Base-by-base conservation (phyloP, 1,284 basidiomycete genomes). In the Trichosporon coremiiforme region DNA sequence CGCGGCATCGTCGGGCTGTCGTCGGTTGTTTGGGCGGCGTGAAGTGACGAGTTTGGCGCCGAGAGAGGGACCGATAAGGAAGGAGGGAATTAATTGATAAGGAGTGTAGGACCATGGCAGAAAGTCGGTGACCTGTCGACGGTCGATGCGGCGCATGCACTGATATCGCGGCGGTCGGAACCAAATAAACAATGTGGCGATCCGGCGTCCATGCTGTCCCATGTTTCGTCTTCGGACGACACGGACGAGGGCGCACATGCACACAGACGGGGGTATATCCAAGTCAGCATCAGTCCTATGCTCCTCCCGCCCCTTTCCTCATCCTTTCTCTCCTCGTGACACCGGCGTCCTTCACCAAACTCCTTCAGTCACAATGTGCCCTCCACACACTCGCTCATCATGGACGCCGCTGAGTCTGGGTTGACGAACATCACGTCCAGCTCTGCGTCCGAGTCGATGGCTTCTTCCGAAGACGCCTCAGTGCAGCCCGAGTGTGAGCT, bases 181-280 rank as follows among this genome's bases (percentile, higher is more conserved):
- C 50, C 50, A 53, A 53, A 53, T 53, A 53, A 53, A 53, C 50
- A 7, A 53, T 22, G 50, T 53, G 50, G 50, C 50, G 50, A 53
- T 53, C 25, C 25, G 25, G 25, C 25, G 25, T 25, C 25, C 25
- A 25, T 25, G 25, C 25, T 25, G 25, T 25, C 25, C 25, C 25
- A 25, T 25, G 25, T 25, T 25, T 25, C 25, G 25, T 25, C 25
- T 25, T 25, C 25, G 25, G 25, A 25, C 25, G 25, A 25, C 25
- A 25, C 25, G 25, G 25, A 25, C 25, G 25, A 25, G 25, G 25
- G 25, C 25, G 25, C 25, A 53, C 50, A 53, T 10, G 17, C 50
- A 53, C 50, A 53, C 20, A 53, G 50, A 13, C 41, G 41, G 17
- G 17, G 41, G 17, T 1, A 45, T n/a, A n/a, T n/a, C 5, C 41